Percentiles rank a stretch among this genome's conserved stretches.
These are phyloP conservation scores for Talaromyces ruber DNA, from an alignment of 495 filamentous ascomycete species.

Conservation along the genomic window DNA sequence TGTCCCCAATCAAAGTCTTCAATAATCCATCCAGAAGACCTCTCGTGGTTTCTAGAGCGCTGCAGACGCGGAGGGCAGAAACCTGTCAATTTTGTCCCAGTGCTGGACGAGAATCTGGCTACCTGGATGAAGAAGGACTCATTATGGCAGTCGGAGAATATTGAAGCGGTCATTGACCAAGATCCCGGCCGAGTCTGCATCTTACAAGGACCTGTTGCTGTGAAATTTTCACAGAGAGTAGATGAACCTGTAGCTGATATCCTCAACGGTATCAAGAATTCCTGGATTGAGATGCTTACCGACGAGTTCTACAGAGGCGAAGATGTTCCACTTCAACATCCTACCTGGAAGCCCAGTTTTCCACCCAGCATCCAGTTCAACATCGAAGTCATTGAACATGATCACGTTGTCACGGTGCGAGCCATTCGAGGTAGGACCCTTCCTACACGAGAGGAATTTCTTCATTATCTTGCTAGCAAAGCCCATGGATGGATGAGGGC, in stretches of 20 bases:
- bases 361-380: background rate
- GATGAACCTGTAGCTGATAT: no score
- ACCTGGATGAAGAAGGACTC: slow-evolving; percentile 36
- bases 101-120: slow-evolving; percentile 29
- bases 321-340: background rate
- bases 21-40: background rate
- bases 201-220: no score
- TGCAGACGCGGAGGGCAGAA: slow-evolving; percentile 19
- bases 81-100: slow-evolving; percentile 29
- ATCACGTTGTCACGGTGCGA: background rate
- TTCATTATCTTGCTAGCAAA: slow-evolving; percentile 81
- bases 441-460: slow-evolving; percentile 76
- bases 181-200: slow-evolving; percentile 14
- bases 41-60: slow-evolving; percentile 14
- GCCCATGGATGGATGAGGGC: slow-evolving; percentile 85
- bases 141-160: slow-evolving; percentile 32
- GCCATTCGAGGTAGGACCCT: slow-evolving; percentile 53
- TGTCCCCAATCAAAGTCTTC: background rate
- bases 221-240: no score
- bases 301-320: background rate
- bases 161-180: slow-evolving; percentile 25
- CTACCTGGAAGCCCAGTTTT: background rate
- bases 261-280: no score
- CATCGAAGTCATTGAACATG: background rate
- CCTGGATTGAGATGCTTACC: background rate